Base-by-base conservation (phyloP, 2,329 filamentous ascomycete species). In the Venturia effusa region DNA sequence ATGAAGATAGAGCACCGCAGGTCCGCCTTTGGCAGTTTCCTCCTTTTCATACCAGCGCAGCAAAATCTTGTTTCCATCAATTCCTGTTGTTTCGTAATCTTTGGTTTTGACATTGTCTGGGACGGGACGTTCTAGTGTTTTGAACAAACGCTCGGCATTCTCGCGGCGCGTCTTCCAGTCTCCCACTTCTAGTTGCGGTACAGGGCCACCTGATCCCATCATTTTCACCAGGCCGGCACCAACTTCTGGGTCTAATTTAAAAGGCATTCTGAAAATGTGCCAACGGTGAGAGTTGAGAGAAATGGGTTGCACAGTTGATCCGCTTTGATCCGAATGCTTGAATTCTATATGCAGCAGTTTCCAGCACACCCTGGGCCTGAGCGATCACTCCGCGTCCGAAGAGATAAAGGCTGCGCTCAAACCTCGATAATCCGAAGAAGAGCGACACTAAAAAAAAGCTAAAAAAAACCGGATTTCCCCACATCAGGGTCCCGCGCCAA, bases 1-100 rank as follows among this genome's bases (percentile, higher is more conserved):
- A 64, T 80, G 78, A 24, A 73, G 66, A 64, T 77, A 73, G 27
- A 64, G 57, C 4, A 62, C 41, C 19, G 32, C 63, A 10, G 63
- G 41, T 19, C 40, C 48, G 11, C 57, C 34, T n/a, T 40, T 41
- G n/a, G 40, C 34, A 4, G 54, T 30, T 22, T 10, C 39, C 19
- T 64, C 22, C 34, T 45, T 64, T 37, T 34, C 43, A 54, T 64
- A 51, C 37, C 34, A 55, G 39, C 62, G 54, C 10, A 54, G 39
- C 8, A 39, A 7, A 19, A 64, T 61, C 22, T 37, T 37, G 39
- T 64, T 54, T 10, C 62, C 62, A 27, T 64, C 62, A 22, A 34
- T 37, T 13, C 24, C 51, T 8, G 62, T 32, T 19, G 43, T 45
- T 17, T 45, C 30, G 62, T 41, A 60, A 17, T 64, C 54, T 37